These are phyloP conservation scores for Hysterium pulicare DNA, from an alignment of 2,329 filamentous ascomycete species.

Conservation along the genomic window DNA sequence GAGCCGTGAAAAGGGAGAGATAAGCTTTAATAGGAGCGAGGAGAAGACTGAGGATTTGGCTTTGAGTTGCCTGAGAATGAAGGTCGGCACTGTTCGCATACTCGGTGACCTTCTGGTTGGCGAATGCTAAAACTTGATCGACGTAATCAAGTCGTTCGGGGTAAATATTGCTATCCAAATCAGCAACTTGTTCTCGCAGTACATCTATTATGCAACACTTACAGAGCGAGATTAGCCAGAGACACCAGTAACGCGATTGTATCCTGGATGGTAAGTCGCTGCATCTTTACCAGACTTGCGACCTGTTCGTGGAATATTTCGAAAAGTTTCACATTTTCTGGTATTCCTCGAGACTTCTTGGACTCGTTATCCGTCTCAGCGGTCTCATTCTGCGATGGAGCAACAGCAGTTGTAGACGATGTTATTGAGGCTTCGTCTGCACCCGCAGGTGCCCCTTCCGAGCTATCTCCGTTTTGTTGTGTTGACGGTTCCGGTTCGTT, in stretches of 20 bases:
- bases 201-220: conserved; percentile 25
- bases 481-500: conserved; percentile 21
- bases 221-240: conserved; percentile 82
- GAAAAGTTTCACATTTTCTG: conserved; percentile 81
- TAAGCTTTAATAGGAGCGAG: conserved; percentile 88
- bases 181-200: conserved; percentile 14
- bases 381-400: conserved; percentile 31
- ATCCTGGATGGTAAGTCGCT: conserved; percentile 89
- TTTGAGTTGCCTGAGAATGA: conserved; percentile 81
- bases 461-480: conserved; percentile 35
- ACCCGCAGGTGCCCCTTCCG: conserved; percentile 23
- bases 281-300: conserved; percentile 85
- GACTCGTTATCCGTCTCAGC: conserved; percentile 41
- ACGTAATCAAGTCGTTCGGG: conserved; percentile 90
- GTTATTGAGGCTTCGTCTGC: conserved; percentile 28
- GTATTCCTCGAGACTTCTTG: conserved; percentile 56
- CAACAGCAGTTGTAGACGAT: conserved; percentile 26
- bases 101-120: conserved; percentile 79
- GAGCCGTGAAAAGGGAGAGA: conserved; percentile 89
- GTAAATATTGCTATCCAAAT: conserved; percentile 70
- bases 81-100: conserved; percentile 94
- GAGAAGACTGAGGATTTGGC: conserved; percentile 84
- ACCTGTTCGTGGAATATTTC: conserved; percentile 98
- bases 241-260: conserved; percentile 94
- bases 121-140: conserved; percentile 88